phyloP scores from a whole-genome alignment of 352 stramenopile species.

The Pythium myriotylum region DNA sequence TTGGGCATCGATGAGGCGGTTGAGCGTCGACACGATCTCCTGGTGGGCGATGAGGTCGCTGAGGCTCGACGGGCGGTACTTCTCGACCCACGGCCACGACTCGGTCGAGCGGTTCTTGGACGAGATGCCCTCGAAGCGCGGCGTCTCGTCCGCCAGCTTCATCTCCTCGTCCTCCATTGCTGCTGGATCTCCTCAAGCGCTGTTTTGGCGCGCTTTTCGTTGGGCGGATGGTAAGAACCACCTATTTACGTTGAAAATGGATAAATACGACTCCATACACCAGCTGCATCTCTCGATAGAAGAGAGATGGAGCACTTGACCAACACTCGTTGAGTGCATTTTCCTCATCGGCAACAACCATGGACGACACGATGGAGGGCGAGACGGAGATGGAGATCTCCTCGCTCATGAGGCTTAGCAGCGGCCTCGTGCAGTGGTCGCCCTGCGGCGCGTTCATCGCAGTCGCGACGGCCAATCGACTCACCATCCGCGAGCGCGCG shows the following conservation, averaged over 20 bases:
- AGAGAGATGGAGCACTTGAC: conserved; percentile 14
- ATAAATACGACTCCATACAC: too few relatives aligned
- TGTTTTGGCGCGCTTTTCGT: conserved; percentile 28
- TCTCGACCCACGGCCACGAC: conserved; percentile 97
- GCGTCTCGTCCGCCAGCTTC: conserved; percentile 56
- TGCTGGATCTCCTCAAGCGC: not conserved
- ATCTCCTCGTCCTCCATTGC: conserved; percentile 67
- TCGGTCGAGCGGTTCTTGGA: conserved; percentile 80
- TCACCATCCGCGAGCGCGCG: conserved; percentile 55
- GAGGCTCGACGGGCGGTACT: conserved; percentile 95
- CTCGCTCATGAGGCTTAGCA: conserved; percentile 47
- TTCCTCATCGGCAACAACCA: conserved; percentile 1
- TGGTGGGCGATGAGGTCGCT: conserved; percentile 97
- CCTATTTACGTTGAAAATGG: too few relatives aligned
- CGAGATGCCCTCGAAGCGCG: conserved; percentile 82
- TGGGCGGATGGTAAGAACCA: too few relatives aligned
- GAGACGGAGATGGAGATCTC: conserved; percentile 47
- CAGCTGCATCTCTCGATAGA: conserved; percentile 7
- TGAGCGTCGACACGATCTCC: conserved; percentile 97
- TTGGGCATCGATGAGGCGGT: conserved; percentile 94
- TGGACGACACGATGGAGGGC: conserved; percentile 10
- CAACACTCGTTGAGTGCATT: conserved; percentile 13
- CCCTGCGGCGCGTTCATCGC: conserved; percentile 62
- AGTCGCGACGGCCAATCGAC: conserved; percentile 46
- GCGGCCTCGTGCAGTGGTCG: conserved; percentile 71